Evolutionary conservation across 2,329 filamentous ascomycete species (phyloP).

Genomic region (Colletotrichum higginsianum): DNA sequence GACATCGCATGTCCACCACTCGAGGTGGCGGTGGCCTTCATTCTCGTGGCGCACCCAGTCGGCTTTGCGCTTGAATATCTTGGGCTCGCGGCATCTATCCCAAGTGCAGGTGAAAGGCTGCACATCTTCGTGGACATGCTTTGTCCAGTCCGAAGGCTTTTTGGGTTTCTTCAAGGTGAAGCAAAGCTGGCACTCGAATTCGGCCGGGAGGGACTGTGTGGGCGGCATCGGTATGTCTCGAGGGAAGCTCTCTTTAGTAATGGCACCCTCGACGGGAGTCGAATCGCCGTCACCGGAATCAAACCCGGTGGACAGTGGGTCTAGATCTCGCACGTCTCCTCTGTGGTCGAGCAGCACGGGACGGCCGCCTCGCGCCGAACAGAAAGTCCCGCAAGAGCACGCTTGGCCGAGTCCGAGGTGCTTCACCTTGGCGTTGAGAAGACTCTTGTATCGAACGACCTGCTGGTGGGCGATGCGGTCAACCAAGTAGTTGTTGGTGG

Average conservation of each 20-base stretch:
- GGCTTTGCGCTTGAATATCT: constrained; percentile 95
- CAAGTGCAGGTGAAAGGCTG: constrained; percentile 96
- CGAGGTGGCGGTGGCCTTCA: constrained; percentile 88
- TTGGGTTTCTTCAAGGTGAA: constrained; percentile 87
- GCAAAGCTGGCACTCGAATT: constrained; percentile 92
- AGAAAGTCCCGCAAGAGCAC: constrained; percentile 75
- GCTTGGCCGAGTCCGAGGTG: constrained; percentile 75
- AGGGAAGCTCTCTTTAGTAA: constrained; percentile 83
- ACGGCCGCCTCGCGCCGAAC: constrained; percentile 77
- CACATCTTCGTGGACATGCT: constrained; percentile 94
- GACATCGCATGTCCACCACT: constrained; percentile 91
- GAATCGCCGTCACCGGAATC: constrained; percentile 71
- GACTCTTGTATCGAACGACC: constrained; percentile 81
- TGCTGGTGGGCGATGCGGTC: constrained; percentile 89
- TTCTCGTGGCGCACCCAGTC: constrained; percentile 97
- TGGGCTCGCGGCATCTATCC: constrained; percentile 84
- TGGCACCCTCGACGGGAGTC: constrained; percentile 77
- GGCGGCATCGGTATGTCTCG: constrained; percentile 86
- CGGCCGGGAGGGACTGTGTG: constrained; percentile 81
- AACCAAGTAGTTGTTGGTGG: constrained; percentile 74
- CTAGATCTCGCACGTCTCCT: constrained; percentile 71
- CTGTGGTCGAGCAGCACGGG: constrained; percentile 73
- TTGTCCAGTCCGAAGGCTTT: constrained; percentile 97
- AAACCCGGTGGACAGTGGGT: constrained; percentile 66
- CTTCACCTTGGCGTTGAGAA: constrained; percentile 79